These are phyloP conservation scores for Penicillium roqueforti DNA, from an alignment of 495 filamentous ascomycete genomes.

Conservation along the genomic window DNA sequence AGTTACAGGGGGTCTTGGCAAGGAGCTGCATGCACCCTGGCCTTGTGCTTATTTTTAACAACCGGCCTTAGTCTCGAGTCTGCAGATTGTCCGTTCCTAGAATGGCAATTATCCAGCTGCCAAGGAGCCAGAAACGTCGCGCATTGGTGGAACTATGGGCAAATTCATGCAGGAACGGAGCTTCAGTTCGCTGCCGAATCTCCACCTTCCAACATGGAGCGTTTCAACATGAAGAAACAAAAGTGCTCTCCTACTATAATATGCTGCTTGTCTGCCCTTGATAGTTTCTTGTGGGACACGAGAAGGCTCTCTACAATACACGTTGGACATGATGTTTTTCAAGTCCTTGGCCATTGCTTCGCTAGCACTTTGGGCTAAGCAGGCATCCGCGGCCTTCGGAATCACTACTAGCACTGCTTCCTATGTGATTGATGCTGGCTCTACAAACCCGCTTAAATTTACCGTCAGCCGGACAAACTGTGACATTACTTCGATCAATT, in stretches of 20 bases:
- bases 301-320: neutral
- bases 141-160: conserved; percentile 18
- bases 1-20: conserved; percentile 17
- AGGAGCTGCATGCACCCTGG: neutral
- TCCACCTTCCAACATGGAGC: conserved; percentile 11
- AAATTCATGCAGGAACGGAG: conserved; percentile 9
- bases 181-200: conserved; percentile 1
- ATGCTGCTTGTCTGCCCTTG: neutral
- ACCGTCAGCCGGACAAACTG: conserved; percentile 54
- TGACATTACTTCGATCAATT: conserved; percentile 61
- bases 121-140: neutral
- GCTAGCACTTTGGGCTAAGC: conserved; percentile 20
- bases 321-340: conserved; percentile 16
- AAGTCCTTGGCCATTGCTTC: conserved; percentile 19
- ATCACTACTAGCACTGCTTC: conserved; percentile 22
- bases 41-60: neutral
- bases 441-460: conserved; percentile 51
- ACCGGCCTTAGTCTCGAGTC: neutral
- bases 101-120: neutral
- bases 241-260: neutral
- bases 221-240: conserved; percentile 7
- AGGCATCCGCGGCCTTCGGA: conserved; percentile 30
- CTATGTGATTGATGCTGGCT: conserved; percentile 53
- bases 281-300: neutral
- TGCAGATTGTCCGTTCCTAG: conserved; percentile 2